Evolutionary conservation across 768 basidiomycete species (phyloP).

Genomic region (Amanita rimosa): DNA sequence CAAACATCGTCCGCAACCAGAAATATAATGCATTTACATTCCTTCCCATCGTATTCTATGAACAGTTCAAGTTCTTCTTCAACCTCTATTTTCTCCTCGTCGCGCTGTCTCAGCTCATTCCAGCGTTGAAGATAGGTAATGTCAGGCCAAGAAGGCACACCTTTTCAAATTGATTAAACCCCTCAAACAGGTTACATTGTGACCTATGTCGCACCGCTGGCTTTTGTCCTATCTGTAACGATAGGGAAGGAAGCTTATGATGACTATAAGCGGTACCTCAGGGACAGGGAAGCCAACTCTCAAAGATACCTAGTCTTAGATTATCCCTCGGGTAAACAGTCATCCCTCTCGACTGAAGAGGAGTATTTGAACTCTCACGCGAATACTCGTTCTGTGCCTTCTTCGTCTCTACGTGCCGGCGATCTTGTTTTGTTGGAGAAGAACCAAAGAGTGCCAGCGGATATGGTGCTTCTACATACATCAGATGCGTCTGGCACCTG

Average conservation of each 20-base stretch:
- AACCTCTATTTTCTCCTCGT: conserved; percentile 97
- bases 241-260: conserved; percentile 99
- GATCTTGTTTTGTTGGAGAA: conserved; percentile 90
- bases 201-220: conserved; percentile 93
- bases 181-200: conserved; percentile 68
- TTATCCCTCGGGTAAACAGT: conserved; percentile 25
- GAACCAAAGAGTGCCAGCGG: conserved; percentile 94
- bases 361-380: conserved; percentile 35
- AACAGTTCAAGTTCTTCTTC: conserved; percentile 99
- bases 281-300: conserved; percentile 93
- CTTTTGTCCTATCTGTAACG: conserved; percentile 88
- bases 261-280: conserved; percentile 88
- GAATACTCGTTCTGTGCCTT: conserved; percentile 70
- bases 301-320: conserved; percentile 82
- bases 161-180: not conserved
- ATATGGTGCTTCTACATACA: conserved; percentile 82
- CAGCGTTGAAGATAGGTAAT: conserved; percentile 89
- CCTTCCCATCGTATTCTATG: conserved; percentile 93
- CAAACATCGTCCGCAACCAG: conserved; percentile 93
- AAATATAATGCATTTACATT: conserved; percentile 98
- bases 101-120: conserved; percentile 91
- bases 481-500: conserved; percentile 87
- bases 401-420: conserved; percentile 81
- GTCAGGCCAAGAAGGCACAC: conserved; percentile 5
- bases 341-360: conserved; percentile 24